Percentiles rank a stretch among this genome's conserved stretches.
Evolutionary conservation across 2,329 filamentous ascomycete genomes (phyloP).

Genomic region (Xylariaceae sp.): DNA sequence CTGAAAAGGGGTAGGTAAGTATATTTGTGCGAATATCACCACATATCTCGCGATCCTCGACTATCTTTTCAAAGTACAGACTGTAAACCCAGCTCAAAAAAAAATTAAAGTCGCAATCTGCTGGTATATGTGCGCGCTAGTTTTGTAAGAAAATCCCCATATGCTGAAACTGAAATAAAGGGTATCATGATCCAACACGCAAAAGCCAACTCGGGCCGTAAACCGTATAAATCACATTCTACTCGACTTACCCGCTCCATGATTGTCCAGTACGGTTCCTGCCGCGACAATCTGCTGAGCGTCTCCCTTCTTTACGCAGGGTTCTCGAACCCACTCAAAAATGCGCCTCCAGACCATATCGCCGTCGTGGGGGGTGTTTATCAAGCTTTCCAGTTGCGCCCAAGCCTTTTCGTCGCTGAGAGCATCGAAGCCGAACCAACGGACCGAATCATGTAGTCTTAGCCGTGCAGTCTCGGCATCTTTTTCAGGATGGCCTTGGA

Average conservation of each 20-base stretch:
- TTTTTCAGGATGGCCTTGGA: constrained; percentile 46
- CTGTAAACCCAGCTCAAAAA: no score
- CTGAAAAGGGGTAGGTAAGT: no score
- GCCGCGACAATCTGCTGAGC: neutral
- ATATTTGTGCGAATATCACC: no score
- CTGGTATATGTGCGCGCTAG: neutral
- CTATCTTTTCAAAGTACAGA: no score
- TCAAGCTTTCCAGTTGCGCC: constrained; percentile 26
- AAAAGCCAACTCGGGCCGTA: neutral
- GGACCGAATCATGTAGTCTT: constrained; percentile 35
- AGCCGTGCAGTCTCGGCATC: constrained; percentile 38
- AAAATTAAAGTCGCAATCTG: neutral
- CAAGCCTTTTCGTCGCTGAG: constrained; percentile 31
- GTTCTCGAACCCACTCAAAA: constrained; percentile 16
- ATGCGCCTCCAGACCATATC: constrained; percentile 36
- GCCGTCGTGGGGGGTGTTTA: constrained; percentile 36
- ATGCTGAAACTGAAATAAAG: neutral
- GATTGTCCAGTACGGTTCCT: neutral
- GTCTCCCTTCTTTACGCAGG: neutral
- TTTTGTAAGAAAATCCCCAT: neutral
- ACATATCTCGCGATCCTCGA: no score
- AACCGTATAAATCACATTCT: constrained; percentile 10
- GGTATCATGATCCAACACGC: neutral
- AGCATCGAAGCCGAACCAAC: constrained; percentile 38
- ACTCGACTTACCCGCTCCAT: constrained; percentile 8